A percentile compares a stretch with the other conserved stretches of the same genome.
Conservation (phyloP, 192 early-diverging fungal genomes). For the Mortierella hygrophila region DNA sequence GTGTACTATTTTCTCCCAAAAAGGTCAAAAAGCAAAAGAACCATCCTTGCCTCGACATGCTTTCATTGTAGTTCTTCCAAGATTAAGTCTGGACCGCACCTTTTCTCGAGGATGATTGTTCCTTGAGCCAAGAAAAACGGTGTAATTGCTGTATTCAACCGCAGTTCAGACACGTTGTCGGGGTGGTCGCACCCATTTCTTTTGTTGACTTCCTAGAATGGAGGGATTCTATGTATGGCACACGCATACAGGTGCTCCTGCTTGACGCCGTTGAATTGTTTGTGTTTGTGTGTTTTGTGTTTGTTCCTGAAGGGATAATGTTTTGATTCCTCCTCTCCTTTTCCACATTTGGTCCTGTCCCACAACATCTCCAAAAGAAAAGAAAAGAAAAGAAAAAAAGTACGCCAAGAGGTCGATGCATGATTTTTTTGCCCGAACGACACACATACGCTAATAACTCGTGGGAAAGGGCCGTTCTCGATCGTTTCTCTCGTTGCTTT, state of each 20-base stretch:
- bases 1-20: background rate
- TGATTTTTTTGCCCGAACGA: background rate
- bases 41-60: background rate
- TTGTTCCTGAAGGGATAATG: background rate
- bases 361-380: background rate
- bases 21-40: background rate
- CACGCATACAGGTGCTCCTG: background rate
- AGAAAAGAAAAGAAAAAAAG: background rate
- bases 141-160: background rate
- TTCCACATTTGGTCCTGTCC: no score
- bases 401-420: background rate
- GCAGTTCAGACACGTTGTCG: background rate
- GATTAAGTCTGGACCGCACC: background rate
- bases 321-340: background rate
- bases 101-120: background rate
- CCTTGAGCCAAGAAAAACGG: background rate
- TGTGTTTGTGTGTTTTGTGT: background rate
- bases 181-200: background rate
- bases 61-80: background rate
- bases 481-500: background rate
- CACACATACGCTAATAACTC: background rate
- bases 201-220: conserved; percentile 1
- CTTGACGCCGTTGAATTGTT: background rate
- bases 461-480: background rate
- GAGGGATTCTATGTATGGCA: background rate